Evolutionary conservation across 768 basidiomycete genomes (phyloP).

Genomic region (Kondoa subrosea): DNA sequence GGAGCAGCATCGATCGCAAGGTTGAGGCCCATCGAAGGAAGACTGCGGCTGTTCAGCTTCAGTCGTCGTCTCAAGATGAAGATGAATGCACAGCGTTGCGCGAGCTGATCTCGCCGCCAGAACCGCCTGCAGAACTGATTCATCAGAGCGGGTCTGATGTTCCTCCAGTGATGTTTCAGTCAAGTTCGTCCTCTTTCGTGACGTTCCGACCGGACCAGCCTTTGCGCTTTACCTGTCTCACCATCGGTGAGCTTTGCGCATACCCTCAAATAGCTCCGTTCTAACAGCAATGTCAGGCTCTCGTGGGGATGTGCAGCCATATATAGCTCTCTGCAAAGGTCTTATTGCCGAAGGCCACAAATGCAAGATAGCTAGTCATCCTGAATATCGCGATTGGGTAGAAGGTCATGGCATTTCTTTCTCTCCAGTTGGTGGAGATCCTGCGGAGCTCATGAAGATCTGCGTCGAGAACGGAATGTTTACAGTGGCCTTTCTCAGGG

Average conservation of each 20-base stretch:
- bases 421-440: conserved; percentile 85
- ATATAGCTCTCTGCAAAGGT: conserved; percentile 86
- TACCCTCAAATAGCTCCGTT: neutral
- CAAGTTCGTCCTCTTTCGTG: conserved; percentile 84
- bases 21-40: conserved; percentile 39
- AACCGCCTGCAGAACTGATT: conserved; percentile 11
- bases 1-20: conserved; percentile 55
- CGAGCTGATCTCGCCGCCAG: conserved; percentile 3
- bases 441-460: conserved; percentile 91
- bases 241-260: conserved; percentile 39
- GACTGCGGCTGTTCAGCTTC: neutral
- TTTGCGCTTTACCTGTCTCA: conserved; percentile 80
- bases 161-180: conserved; percentile 90
- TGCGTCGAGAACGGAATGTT: conserved; percentile 98
- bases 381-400: conserved; percentile 81
- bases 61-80: too few species aligned
- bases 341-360: conserved; percentile 75
- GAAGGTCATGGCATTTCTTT: conserved; percentile 72
- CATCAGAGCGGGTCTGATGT: conserved; percentile 46
- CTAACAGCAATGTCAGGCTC: conserved; percentile 40
- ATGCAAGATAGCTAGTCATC: conserved; percentile 81
- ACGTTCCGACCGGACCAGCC: conserved; percentile 82
- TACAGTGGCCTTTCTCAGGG: conserved; percentile 84
- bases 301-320: conserved; percentile 93
- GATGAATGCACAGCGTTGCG: too few species aligned